Evolutionary conservation across 805 yeast genomes (phyloP), one percentile per base, ranked within the genome.

Genomic region (Yamadazyma sp.): DNA sequence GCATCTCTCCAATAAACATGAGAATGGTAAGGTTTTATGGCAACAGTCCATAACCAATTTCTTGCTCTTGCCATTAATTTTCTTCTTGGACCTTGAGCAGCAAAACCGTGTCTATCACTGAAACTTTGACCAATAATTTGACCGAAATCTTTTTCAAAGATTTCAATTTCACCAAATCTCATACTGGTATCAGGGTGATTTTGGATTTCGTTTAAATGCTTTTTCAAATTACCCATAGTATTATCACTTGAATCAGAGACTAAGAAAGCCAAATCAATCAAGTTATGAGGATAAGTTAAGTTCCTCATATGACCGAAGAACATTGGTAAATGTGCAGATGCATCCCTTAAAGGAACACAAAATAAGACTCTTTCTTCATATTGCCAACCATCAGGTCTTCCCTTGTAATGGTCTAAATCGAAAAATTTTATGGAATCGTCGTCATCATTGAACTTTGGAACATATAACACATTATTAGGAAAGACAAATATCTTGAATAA

Each of bases 1-100:
- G 93, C 96, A 65, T 91, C 98, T 60, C 98, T 72, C 98, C 98
- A 91, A 58, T 89, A 88, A 6, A 91, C 96, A 84, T 89, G 88
- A 6, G 95, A 80, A 56, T 91, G 98, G 56, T 91, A 80, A 1
- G 98, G 97, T 56, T 80, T 82, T 32, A 91, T 60, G 1, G 96
- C 94, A 5, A 83, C 87, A 1, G 91, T 68, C 55, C 88, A 76
- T 27, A 91, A 65, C 98, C 98, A 91, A 59, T 91, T 91, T 57
- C 98, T 73, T 5, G 97, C 97, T 40, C 88, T 73, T 4, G 95
- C 98, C 98, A 91, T 91, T 47, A 87, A 72, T 58, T 91, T 91
- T 52, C 98, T 72, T 56, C 98, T 74, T 29, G 94, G 94, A 9
- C 96, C 98, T 60, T 91, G 98, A 1, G 95, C 96, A 9, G 86